A percentile compares a stretch with the other conserved stretches of the same genome.
phyloP scores from a whole-genome alignment of 176 grass and related monocot genomes.

The Musa acuminata region DNA sequence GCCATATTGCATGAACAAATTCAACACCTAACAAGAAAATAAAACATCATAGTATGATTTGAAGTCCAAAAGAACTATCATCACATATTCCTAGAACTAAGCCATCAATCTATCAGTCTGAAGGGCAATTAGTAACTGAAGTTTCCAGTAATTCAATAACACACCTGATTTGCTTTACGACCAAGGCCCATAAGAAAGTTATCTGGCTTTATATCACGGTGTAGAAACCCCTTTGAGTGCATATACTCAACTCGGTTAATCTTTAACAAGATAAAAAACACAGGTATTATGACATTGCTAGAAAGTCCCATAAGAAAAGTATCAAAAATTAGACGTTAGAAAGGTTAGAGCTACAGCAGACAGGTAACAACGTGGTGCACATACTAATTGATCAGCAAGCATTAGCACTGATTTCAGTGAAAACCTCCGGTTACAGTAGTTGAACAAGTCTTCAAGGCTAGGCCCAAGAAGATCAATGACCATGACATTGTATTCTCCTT shows the following conservation, averaged over 20 bases:
- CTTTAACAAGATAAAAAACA: conserved; percentile 17
- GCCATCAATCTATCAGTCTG: no score
- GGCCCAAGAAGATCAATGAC: conserved; percentile 79
- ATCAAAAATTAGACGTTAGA: background rate
- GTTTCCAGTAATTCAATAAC: conserved; percentile 9
- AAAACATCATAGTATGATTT: no score
- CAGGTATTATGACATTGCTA: background rate
- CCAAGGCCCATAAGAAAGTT: conserved; percentile 83
- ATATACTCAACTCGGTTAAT: conserved; percentile 71
- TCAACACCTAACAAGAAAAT: no score
- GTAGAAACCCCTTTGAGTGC: conserved; percentile 71
- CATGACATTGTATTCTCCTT: conserved; percentile 82
- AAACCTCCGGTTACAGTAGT: conserved; percentile 70
- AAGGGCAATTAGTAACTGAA: background rate
- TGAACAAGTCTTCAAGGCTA: conserved; percentile 73
- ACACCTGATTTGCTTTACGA: conserved; percentile 69
- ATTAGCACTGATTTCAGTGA: conserved; percentile 70
- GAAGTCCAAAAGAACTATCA: no score
- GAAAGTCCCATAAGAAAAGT: background rate
- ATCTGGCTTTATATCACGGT: conserved; percentile 75
- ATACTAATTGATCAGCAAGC: conserved; percentile 80
- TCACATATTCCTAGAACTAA: no score
- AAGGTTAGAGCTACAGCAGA: background rate
- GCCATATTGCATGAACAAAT: no score
- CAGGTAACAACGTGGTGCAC: background rate